Evolutionary conservation across 305 asterid species (phyloP), one percentile per base, ranked within the genome.

Genomic region (Nicotiana rustica): DNA sequence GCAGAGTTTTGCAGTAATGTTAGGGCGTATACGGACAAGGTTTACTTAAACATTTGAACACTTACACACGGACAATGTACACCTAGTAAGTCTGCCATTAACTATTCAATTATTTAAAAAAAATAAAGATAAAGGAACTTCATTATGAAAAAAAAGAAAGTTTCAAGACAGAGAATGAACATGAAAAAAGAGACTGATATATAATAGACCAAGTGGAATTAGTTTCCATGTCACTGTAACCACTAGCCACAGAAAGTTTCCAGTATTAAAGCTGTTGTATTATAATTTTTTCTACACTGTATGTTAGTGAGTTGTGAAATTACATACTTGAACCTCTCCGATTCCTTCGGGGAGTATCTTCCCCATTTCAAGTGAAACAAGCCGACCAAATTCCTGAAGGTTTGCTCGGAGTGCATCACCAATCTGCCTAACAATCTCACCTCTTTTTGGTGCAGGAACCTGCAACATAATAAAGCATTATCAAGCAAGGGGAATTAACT

Each of bases 381-480:
- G 98, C 81, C 97, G 95, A 57, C 99, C 99, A 81, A 96, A 97
- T 81, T 90, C 90, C 78, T 91, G 91, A 67, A 96, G 97, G 82
- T 96, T 93, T 78, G 90, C 85, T 85, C 99, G 89, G 83, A 96
- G 85, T 29, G 99, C 97, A 86, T 96, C 99, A 84, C 99, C 99
- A 78, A 96, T 95, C 91, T 96, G 99, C 88, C 99, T 92, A 69
- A 96, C 99, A 67, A 96, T 90, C 81, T 96, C 98, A 85, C 99
- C 99, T 90, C 98, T 92, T 91, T 95, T 95, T 47, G 99, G 99
- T 71, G 99, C 98, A 0, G 99, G 97, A 86, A 96, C 78, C 99
- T 96, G 90, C 84, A 82, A 80, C 85, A 86, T 49, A 77, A 88
- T 6, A 67, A 31, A 52, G 65, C 76, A 82, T 67, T 79, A 78